Conservation (phyloP, 305 asterid species). For the Fraxinus xanthoxyloides region DNA sequence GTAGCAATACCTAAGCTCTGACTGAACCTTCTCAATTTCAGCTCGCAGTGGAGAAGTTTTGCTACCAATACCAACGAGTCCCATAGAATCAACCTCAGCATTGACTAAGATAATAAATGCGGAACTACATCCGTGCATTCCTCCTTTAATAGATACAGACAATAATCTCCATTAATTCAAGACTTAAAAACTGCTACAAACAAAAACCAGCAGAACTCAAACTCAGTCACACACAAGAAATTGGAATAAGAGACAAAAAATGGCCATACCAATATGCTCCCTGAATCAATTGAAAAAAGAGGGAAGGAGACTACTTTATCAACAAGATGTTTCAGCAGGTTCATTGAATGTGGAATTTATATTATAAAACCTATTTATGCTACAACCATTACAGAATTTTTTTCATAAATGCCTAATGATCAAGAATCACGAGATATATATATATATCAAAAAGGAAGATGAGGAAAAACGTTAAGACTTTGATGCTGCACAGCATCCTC, state of each 20-base stretch:
- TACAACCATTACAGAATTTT: neutral
- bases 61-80: conserved; percentile 43
- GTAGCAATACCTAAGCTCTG: conserved; percentile 47
- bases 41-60: conserved; percentile 43
- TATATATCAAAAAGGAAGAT: neutral
- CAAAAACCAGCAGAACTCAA: conserved; percentile 20
- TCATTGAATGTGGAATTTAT: neutral
- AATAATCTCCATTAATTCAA: conserved; percentile 41
- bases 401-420: neutral
- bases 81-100: conserved; percentile 63
- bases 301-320: neutral
- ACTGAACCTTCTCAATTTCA: conserved; percentile 46
- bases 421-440: neutral
- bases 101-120: conserved; percentile 52
- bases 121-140: conserved; percentile 75
- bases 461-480: neutral
- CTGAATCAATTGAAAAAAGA: neutral
- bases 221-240: conserved; percentile 8
- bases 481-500: neutral
- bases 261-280: neutral
- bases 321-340: conserved; percentile 4
- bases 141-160: conserved; percentile 46
- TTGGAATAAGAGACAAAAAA: conserved; percentile 4
- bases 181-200: conserved; percentile 32
- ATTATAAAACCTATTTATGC: neutral